Evolutionary conservation across 2,329 filamentous ascomycete species (phyloP), one percentile per base, ranked within the genome.

Genomic region (Knoxdaviesia proteae): DNA sequence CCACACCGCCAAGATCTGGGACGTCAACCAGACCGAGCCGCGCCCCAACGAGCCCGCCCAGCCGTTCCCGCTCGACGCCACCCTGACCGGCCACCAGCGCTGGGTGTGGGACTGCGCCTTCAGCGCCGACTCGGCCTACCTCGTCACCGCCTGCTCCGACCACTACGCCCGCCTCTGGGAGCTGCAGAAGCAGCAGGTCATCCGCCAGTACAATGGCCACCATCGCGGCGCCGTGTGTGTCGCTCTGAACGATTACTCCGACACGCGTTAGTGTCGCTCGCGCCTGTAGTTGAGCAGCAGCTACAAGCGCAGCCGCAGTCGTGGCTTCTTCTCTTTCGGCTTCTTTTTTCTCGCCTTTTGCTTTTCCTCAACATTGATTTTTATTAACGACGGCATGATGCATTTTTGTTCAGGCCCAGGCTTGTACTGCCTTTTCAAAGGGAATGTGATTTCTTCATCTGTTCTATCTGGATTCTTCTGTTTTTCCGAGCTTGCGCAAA

Each of bases 31-130:
- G 54, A 68, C 77, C n/a, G 71, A 75, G 40, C 64, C 67, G 9
- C 46, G 40, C 44, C 49, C 45, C 38, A 50, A 46, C 37, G 47
- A 52, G n/a, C 60, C 63, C 34, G 59, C 67, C 6, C 72, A 68
- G 57, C 78, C 67, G 37, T 90, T 83, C 51, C 80, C 79, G 7
- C 71, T 93, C 20, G 83, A 94, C 59, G 86, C 84, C 3, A 92
- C 84, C 1, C 71, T 94, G 1, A 81, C 81, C 29, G 84, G 82
- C 43, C 87, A 94, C 60, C 87, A 94, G 61, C 77, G 87, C 43
- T 94, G 87, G 87, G 87, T 94, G 1, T 94, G 87, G 87, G 87
- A 94, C 58, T 94, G 87, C 54, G 87, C 87, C 1, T 94, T 94
- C 61, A 88, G 81, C 47, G 87, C 87, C 31, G 87, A 94, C 57